phyloP scores from a whole-genome alignment of 352 stramenopile species.

The Chrysophaeum taylorii region DNA sequence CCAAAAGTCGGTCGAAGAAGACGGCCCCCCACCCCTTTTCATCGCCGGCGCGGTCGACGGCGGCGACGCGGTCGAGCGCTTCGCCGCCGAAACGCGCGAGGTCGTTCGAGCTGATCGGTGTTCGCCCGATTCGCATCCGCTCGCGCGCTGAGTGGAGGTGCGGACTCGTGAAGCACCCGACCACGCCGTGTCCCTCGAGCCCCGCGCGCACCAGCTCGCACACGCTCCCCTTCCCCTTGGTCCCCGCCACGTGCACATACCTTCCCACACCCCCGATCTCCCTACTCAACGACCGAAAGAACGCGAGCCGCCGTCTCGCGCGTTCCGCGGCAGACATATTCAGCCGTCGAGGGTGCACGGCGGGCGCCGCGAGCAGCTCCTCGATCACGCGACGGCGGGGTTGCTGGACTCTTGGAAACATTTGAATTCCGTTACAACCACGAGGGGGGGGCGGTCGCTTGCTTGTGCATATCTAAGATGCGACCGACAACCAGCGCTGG shows the following conservation, averaged over 20 bases:
- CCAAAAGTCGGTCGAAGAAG: slow-evolving; percentile 26
- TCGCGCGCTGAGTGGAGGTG: slow-evolving; percentile 84
- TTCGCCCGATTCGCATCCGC: slow-evolving; percentile 82
- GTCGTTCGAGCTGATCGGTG: slow-evolving; percentile 57
- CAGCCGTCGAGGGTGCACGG: neutral
- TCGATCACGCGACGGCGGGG: too few species aligned
- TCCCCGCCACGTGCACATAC: slow-evolving; percentile 82
- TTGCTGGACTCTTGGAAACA: too few species aligned
- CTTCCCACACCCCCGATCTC: neutral
- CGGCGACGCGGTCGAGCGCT: neutral
- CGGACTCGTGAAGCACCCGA: slow-evolving; percentile 82
- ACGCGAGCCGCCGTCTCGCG: neutral
- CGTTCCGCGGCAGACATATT: neutral
- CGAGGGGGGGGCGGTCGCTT: too few species aligned
- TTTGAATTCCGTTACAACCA: too few species aligned
- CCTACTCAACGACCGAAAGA: neutral
- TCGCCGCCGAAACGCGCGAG: slow-evolving; percentile 43
- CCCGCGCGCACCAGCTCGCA: slow-evolving; percentile 36
- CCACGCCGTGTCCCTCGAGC: slow-evolving; percentile 35
- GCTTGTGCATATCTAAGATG: too few species aligned
- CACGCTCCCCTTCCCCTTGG: slow-evolving; percentile 88
- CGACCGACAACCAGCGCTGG: too few species aligned
- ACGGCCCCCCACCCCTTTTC: slow-evolving; percentile 11
- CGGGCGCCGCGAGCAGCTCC: neutral
- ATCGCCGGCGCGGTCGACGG: neutral